phyloP scores from a whole-genome alignment of 768 basidiomycete species.

The Boletales sp. region DNA sequence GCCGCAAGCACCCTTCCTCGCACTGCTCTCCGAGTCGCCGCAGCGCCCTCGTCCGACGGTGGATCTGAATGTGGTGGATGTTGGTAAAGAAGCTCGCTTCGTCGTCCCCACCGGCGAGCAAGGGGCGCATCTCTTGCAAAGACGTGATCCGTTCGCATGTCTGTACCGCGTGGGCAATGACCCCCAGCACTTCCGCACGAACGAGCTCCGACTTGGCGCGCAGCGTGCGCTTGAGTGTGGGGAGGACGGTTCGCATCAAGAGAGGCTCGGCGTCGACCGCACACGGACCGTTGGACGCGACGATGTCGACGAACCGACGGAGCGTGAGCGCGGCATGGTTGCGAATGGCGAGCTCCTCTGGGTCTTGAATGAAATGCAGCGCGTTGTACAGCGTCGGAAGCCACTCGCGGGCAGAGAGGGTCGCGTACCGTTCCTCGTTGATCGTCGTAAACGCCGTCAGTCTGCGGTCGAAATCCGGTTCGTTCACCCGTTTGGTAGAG shows the following conservation, averaged over 20 bases:
- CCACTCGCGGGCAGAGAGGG: slow-evolving; percentile 64
- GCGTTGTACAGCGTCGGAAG: slow-evolving; percentile 78
- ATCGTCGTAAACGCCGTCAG: slow-evolving; percentile 69
- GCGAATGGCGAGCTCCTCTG: slow-evolving; percentile 81
- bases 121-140: slow-evolving; percentile 74
- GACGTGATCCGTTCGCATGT: slow-evolving; percentile 55
- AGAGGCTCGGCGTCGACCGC: slow-evolving; percentile 46
- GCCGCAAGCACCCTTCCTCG: slow-evolving; percentile 60
- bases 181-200: slow-evolving; percentile 77
- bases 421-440: slow-evolving; percentile 60
- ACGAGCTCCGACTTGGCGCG: slow-evolving; percentile 81
- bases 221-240: slow-evolving; percentile 77
- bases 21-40: slow-evolving; percentile 79
- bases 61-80: slow-evolving; percentile 88
- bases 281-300: slow-evolving; percentile 31
- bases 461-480: slow-evolving; percentile 90
- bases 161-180: slow-evolving; percentile 71
- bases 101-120: slow-evolving; percentile 84
- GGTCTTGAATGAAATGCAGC: slow-evolving; percentile 84
- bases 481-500: slow-evolving; percentile 76
- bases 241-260: slow-evolving; percentile 65
- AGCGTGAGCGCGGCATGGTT: slow-evolving; percentile 75
- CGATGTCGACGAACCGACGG: slow-evolving; percentile 69
- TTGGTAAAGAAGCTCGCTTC: slow-evolving; percentile 98
- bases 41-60: slow-evolving; percentile 83